Conservation (phyloP, 2,329 filamentous ascomycete species). For the Zymoseptoria brevis region DNA sequence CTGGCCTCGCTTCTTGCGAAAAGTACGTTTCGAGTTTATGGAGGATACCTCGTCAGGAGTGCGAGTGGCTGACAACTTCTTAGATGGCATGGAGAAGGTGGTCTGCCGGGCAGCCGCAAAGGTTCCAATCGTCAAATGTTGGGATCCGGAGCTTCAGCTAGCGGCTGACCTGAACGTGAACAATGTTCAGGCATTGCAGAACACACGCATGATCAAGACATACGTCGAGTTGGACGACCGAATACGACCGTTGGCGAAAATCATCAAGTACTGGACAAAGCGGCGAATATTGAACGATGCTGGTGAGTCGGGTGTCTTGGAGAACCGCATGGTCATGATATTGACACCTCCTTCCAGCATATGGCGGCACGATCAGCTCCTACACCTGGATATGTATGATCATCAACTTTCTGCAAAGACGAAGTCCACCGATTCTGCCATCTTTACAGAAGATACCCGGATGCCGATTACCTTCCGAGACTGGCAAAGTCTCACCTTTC, state of each 20-base stretch:
- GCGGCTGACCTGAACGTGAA: conserved; percentile 99
- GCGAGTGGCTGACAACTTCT: conserved; percentile 17
- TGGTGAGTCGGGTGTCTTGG: conserved; percentile 49
- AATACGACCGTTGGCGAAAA: conserved; percentile 88
- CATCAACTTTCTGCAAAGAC: conserved; percentile 87
- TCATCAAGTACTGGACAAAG: conserved; percentile 96
- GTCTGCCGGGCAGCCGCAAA: conserved; percentile 92
- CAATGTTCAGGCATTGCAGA: conserved; percentile 88
- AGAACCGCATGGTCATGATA: background rate
- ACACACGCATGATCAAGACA: conserved; percentile 94
- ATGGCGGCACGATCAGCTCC: conserved; percentile 89
- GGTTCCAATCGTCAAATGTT: conserved; percentile 97
- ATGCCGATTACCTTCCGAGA: conserved; percentile 51
- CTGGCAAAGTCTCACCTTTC: conserved; percentile 67
- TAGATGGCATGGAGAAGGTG: conserved; percentile 93
- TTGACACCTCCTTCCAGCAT: conserved; percentile 48
- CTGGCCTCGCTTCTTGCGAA: conserved; percentile 78
- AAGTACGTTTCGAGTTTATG: conserved; percentile 52
- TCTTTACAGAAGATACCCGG: conserved; percentile 69
- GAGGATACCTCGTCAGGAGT: background rate
- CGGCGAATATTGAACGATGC: conserved; percentile 90
- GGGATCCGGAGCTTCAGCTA: conserved; percentile 84
- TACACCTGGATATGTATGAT: conserved; percentile 99
- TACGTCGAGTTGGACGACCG: conserved; percentile 91
- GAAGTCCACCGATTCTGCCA: conserved; percentile 75